Percentiles rank a stretch among this genome's conserved stretches.
Conservation (phyloP, 495 filamentous ascomycete genomes). For the Wilcoxina mikolae region DNA sequence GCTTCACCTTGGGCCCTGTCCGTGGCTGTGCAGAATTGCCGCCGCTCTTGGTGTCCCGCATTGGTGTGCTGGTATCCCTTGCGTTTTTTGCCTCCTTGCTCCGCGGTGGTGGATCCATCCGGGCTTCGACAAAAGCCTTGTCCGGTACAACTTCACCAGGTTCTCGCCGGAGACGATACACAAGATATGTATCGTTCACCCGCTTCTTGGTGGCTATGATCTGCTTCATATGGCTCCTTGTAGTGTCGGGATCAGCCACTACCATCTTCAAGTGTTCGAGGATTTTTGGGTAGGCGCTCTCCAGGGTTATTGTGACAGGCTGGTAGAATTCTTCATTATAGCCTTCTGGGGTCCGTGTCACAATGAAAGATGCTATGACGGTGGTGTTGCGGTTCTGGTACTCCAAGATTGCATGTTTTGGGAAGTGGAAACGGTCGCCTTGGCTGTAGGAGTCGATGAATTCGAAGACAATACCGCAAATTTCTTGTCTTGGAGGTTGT, state of each 20-base stretch:
- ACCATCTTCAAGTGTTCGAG: constrained; percentile 23
- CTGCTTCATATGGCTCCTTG: constrained; percentile 24
- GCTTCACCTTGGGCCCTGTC: constrained; percentile 24
- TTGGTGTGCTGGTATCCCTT: constrained; percentile 22
- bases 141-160: constrained; percentile 13
- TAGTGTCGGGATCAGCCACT: constrained; percentile 23
- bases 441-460: constrained; percentile 57
- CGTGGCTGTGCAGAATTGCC: constrained; percentile 5
- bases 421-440: constrained; percentile 81
- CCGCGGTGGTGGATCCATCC: constrained; percentile 8
- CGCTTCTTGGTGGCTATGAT: constrained; percentile 26
- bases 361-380: constrained; percentile 49
- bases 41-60: constrained; percentile 11
- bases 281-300: constrained; percentile 15
- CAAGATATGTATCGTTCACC: constrained; percentile 23
- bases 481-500: constrained; percentile 40
- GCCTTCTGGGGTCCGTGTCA: constrained; percentile 41
- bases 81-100: constrained; percentile 12
- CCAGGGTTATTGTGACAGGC: constrained; percentile 53
- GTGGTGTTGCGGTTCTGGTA: constrained; percentile 37
- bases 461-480: constrained; percentile 66
- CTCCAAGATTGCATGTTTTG: constrained; percentile 73
- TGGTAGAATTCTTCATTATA: constrained; percentile 66
- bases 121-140: constrained; percentile 10
- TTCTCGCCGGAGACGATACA: constrained; percentile 21